phyloP scores from a whole-genome alignment of 176 grass and related monocot species.

The Ensete glaucum region DNA sequence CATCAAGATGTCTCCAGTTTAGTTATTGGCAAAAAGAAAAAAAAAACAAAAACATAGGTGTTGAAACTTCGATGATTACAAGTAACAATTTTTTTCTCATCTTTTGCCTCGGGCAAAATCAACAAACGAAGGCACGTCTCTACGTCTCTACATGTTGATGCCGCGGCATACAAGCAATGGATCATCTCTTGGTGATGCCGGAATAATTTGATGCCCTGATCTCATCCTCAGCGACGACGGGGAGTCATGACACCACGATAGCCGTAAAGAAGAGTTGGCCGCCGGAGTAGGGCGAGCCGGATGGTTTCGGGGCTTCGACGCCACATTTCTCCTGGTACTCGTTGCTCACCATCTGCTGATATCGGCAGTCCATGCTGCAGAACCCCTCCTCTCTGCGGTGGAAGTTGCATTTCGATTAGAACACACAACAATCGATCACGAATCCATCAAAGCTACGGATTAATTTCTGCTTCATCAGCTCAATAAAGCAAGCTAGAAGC shows the following conservation, averaged over 20 bases:
- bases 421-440: background rate
- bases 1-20: too few species aligned
- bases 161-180: too few species aligned
- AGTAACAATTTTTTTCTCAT: too few species aligned
- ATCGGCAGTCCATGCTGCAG: slow-evolving; percentile 10
- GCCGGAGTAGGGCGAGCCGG: slow-evolving; percentile 2
- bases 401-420: background rate
- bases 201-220: too few species aligned
- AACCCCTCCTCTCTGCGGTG: slow-evolving; percentile 5
- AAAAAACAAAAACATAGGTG: too few species aligned
- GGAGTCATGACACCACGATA: background rate
- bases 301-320: background rate
- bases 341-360: slow-evolving; percentile 15
- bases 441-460: background rate
- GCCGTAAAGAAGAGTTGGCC: slow-evolving; percentile 21
- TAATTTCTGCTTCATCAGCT: background rate
- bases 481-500: background rate
- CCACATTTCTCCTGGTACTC: slow-evolving; percentile 15
- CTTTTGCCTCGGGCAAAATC: too few species aligned
- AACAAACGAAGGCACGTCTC: too few species aligned
- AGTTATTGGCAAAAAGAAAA: too few species aligned
- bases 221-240: too few species aligned
- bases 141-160: too few species aligned
- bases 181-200: too few species aligned
- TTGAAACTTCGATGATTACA: too few species aligned